A percentile compares a stretch with the other conserved stretches of the same genome.
phyloP scores from a whole-genome alignment of 179 eudicot species.

The Pouteria campechiana region DNA sequence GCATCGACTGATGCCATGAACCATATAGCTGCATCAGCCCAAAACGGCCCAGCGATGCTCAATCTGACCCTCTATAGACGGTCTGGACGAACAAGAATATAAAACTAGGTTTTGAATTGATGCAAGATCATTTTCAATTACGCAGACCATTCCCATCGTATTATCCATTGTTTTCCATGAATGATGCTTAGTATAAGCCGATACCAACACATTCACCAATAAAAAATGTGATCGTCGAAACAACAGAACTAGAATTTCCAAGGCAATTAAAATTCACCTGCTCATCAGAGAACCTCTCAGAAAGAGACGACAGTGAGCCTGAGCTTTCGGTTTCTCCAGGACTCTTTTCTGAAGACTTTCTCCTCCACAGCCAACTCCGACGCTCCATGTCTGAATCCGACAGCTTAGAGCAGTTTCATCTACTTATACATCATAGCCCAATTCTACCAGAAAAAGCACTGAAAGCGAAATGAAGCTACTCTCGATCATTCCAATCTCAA shows the following conservation, averaged over 20 bases:
- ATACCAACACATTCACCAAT: not conserved
- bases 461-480: not conserved
- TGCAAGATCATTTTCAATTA: no score
- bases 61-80: no score
- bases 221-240: not conserved
- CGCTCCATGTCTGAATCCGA: slow-evolving; percentile 30
- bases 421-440: not conserved
- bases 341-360: slow-evolving; percentile 40
- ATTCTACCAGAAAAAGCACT: not conserved
- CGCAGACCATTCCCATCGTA: no score
- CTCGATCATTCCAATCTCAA: not conserved
- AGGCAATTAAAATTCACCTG: slow-evolving; percentile 25
- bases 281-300: slow-evolving; percentile 49
- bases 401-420: slow-evolving; percentile 1
- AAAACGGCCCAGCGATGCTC: no score
- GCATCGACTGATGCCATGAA: no score
- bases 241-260: not conserved
- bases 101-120: no score
- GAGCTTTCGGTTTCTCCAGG: slow-evolving; percentile 50
- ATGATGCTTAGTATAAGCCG: not conserved
- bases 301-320: slow-evolving; percentile 43
- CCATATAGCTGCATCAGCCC: no score
- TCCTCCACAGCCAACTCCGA: slow-evolving; percentile 68
- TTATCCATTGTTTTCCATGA: not conserved
- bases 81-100: no score